phyloP scores from a whole-genome alignment of 2,329 filamentous ascomycete species.

The Neopestalotiopsis sp. region DNA sequence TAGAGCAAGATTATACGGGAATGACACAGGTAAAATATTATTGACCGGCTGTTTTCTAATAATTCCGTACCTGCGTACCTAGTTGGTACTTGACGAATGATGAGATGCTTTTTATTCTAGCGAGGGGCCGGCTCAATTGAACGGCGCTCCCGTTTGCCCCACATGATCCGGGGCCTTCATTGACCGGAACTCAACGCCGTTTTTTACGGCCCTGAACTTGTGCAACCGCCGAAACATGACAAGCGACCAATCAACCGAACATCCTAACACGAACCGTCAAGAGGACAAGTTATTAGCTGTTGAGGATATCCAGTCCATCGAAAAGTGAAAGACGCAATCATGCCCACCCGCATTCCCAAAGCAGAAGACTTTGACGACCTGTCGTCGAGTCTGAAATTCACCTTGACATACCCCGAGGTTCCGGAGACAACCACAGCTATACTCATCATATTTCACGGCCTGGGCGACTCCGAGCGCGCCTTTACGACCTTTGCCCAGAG shows the following conservation, averaged over 20 bases:
- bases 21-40: too few species aligned
- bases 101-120: neutral
- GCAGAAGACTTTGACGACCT: conserved; percentile 54
- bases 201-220: neutral
- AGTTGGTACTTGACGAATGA: too few species aligned
- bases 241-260: neutral
- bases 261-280: too few species aligned
- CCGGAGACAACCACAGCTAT: conserved; percentile 72
- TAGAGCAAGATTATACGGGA: too few species aligned
- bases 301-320: neutral
- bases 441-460: conserved; percentile 81
- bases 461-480: conserved; percentile 75
- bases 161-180: neutral
- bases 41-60: too few species aligned
- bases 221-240: neutral
- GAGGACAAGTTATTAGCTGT: neutral
- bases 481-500: conserved; percentile 73
- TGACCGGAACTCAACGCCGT: neutral
- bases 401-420: conserved; percentile 55
- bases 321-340: neutral
- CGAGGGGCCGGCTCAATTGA: neutral
- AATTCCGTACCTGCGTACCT: neutral
- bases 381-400: conserved; percentile 44
- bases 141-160: neutral
- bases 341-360: conserved; percentile 54